Evolutionary conservation across 75 land plant species (phyloP), one percentile per base, ranked within the genome.

Genomic region (Azolla pinnata): DNA sequence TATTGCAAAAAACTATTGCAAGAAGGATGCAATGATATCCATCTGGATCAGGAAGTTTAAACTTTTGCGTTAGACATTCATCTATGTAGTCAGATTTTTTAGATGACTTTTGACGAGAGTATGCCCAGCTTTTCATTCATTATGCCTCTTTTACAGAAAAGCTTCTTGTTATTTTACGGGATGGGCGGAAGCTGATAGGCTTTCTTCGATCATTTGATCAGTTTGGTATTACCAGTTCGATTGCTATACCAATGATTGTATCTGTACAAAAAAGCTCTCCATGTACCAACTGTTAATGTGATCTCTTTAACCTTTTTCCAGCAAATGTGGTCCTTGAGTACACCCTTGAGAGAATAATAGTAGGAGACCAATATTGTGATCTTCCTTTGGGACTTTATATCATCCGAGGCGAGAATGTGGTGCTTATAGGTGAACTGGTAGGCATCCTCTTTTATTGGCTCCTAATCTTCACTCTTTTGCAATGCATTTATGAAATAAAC

Each of bases 361-460:
- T 90, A 31, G 97, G 99, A 48, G 97, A 95, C 57, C 87, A 83
- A 5, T 93, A 75, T 60, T 88, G 96, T 73, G 98, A 93, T 65
- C 73, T 85, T 56, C 96, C 90, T 27, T 74, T 90, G 26, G 99
- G 99, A 38, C 71, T 95, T 19, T 95, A 95, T 76, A 78, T 95
- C 34, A 95, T 95, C 44, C 85, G 99, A 28, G 99, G 99, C 17
- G 99, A 95, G 63, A 95, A 95, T 76, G 99, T 95, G 56, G 99
- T 95, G 16, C 71, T 95, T 21, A 80, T 95, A 61, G 99, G 99
- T 26, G 99, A 95, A 54, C 64, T 95, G 99, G 99, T 95, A 81
- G 42, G 61, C 17, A 31, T 17, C 25, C 31, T 59, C 29, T 18
- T 57, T 25, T 32, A 9, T 44, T 42, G 28, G 26, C 46, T 35